Evolutionary conservation across 1,284 basidiomycete genomes (phyloP).

Genomic region (Cutaneotrichosporon mucoides): DNA sequence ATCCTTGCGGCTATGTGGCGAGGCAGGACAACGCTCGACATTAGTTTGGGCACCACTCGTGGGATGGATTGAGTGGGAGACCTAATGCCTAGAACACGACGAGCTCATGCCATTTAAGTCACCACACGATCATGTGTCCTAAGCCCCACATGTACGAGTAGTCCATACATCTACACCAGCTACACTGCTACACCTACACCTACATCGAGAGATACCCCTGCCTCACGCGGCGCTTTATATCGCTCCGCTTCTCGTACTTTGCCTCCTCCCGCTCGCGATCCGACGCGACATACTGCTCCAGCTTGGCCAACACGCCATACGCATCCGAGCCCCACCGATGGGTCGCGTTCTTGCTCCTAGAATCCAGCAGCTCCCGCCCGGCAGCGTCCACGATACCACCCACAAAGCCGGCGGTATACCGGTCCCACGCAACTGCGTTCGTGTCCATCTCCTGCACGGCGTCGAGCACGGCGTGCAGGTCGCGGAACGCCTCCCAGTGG

Average conservation of each 20-base stretch:
- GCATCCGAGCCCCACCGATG: conserved; percentile 15
- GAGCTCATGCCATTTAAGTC: too few relatives aligned
- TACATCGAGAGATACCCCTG: background rate
- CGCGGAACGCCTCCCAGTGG: conserved; percentile 73
- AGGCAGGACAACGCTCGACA: too few relatives aligned
- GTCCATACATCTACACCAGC: background rate
- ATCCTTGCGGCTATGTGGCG: too few relatives aligned
- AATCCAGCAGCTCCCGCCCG: conserved; percentile 12
- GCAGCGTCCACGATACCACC: conserved; percentile 65
- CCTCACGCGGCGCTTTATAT: conserved; percentile 2
- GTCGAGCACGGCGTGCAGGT: conserved; percentile 66
- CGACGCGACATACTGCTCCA: conserved; percentile 5
- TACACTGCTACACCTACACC: background rate
- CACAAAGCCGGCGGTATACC: conserved; percentile 59
- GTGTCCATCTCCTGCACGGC: conserved; percentile 74
- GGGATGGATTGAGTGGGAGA: too few relatives aligned
- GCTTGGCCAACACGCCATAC: conserved; percentile 5
- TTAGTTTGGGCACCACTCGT: too few relatives aligned
- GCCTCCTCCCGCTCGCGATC: conserved; percentile 11
- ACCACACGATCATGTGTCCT: too few relatives aligned
- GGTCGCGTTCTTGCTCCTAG: background rate
- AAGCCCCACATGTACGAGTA: background rate
- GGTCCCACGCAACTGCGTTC: conserved; percentile 67
- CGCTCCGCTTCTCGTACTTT: conserved; percentile 4
- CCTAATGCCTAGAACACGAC: too few relatives aligned